phyloP scores from a whole-genome alignment of 2,329 filamentous ascomycete genomes.

The Akanthomyces dipterigenus region DNA sequence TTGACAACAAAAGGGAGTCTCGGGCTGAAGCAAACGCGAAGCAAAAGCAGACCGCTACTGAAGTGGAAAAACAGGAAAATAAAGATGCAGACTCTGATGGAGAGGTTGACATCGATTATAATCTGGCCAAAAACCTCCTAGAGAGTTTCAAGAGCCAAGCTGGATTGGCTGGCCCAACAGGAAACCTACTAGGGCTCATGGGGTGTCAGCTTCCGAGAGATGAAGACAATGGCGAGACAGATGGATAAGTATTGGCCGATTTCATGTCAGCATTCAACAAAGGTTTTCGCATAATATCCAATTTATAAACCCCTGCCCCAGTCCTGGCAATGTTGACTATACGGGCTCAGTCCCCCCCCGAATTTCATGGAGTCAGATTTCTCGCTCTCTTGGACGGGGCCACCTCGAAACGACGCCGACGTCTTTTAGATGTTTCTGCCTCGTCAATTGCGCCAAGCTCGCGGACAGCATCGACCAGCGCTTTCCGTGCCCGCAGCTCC shows the following conservation, averaged over 20 bases:
- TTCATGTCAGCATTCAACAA: neutral
- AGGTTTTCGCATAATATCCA: neutral
- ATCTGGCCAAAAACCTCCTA: slow-evolving; percentile 81
- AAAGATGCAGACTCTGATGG: slow-evolving; percentile 46
- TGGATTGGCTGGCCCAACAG: slow-evolving; percentile 76
- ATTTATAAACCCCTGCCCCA: neutral
- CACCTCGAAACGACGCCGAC: slow-evolving; percentile 33
- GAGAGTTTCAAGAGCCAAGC: slow-evolving; percentile 90
- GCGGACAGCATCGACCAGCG: slow-evolving; percentile 39
- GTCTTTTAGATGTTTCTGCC: slow-evolving; percentile 21
- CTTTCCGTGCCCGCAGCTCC: slow-evolving; percentile 48
- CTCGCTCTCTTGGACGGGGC: slow-evolving; percentile 39
- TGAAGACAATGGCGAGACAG: slow-evolving; percentile 49
- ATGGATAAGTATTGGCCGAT: slow-evolving; percentile 13
- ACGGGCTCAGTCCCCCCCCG: neutral
- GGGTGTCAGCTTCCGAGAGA: slow-evolving; percentile 75
- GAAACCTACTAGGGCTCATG: slow-evolving; percentile 83
- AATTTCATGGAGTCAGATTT: neutral
- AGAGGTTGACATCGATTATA: slow-evolving; percentile 73
- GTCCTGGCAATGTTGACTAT: neutral
- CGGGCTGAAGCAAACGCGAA: slow-evolving; percentile 15
- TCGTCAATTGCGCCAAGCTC: slow-evolving; percentile 37
- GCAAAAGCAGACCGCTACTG: slow-evolving; percentile 9
- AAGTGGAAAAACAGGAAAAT: slow-evolving; percentile 32
- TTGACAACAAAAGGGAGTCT: slow-evolving; percentile 13